Evolutionary conservation across 768 basidiomycete genomes (phyloP), one percentile per base, ranked within the genome.

Genomic region (Fomitopsis pulvina): DNA sequence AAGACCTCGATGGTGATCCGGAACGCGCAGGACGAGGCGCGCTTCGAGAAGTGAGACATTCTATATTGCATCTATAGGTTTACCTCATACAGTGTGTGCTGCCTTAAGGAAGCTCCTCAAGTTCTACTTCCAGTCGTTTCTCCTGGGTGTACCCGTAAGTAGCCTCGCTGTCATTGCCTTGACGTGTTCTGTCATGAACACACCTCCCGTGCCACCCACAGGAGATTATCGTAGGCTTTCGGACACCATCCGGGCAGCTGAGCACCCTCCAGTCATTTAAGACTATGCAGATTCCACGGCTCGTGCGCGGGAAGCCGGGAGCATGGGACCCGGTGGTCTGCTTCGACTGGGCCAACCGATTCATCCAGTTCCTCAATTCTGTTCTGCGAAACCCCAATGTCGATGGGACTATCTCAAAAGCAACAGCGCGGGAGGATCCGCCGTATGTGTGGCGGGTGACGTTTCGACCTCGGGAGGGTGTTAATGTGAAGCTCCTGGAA

Each of bases 61-160:
- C 29, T 27, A n/a, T n/a, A n/a, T n/a, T n/a, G n/a, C n/a, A n/a
- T n/a, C n/a, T n/a, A n/a, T n/a, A n/a, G n/a, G 24, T 30, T 24
- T 50, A 24, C 26, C 44, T 43, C 18, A 25, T 52, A 39, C 21
- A 14, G 12, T 29, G n/a, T 4, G 52, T 47, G 5, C 6, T 50
- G 32, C 39, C 48, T 49, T 45, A 62, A 92, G 87, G 64, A 94
- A 94, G 63, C 70, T 94, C n/a, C 78, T 94, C 51, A 92, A 90
- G 60, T 91, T 91, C 66, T 93, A 92, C 71, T 80, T 92, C 52
- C 92, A 94, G 60, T 92, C 90, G 1, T 93, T 91, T 65, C 76
- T 94, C 24, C 78, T 94, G 47, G 92, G 92, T 43, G 90, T 94
- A n/a, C 92, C 91, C 20, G 86, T 86, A 63, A 57, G 83, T 64